These are phyloP conservation scores for Eucalyptus dawsonii DNA, from an alignment of 345 rosid genomes.

Conservation along the genomic window DNA sequence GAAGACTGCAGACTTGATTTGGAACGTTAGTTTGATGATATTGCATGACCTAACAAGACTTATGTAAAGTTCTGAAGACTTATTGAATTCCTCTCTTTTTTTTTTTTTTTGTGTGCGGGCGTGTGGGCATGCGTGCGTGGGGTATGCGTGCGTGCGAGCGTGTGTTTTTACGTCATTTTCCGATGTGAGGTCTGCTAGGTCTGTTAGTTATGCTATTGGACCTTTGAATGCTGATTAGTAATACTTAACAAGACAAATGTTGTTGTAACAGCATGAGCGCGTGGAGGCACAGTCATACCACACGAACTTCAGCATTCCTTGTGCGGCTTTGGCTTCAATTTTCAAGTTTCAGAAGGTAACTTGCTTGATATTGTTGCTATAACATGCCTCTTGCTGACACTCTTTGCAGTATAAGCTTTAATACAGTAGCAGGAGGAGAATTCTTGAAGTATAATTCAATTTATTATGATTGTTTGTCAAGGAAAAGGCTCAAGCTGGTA, in stretches of 20 bases:
- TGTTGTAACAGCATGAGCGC: no score
- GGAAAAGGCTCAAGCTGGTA: background rate
- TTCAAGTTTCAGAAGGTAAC: constrained; percentile 71
- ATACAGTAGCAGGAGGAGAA: background rate
- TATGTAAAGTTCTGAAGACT: background rate
- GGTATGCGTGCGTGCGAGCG: no score
- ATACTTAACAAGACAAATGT: background rate
- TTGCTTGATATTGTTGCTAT: background rate
- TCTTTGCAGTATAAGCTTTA: background rate
- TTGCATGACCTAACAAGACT: background rate
- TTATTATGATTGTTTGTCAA: background rate
- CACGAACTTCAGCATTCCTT: constrained; percentile 93
- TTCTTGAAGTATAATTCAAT: background rate
- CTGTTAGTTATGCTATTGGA: background rate
- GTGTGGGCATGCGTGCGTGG: rapidly evolving
- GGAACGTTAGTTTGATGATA: background rate
- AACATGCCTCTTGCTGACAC: background rate
- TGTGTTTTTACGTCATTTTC: background rate
- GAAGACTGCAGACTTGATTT: background rate
- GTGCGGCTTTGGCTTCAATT: constrained; percentile 63
- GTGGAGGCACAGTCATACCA: constrained; percentile 78
- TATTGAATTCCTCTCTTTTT: background rate
- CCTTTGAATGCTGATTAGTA: background rate
- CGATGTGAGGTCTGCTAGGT: background rate
- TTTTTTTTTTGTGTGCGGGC: background rate